A percentile compares a stretch with the other conserved stretches of the same genome.
Conservation (phyloP, 2,329 filamentous ascomycete species). For the Sordariomycetes sp. region DNA sequence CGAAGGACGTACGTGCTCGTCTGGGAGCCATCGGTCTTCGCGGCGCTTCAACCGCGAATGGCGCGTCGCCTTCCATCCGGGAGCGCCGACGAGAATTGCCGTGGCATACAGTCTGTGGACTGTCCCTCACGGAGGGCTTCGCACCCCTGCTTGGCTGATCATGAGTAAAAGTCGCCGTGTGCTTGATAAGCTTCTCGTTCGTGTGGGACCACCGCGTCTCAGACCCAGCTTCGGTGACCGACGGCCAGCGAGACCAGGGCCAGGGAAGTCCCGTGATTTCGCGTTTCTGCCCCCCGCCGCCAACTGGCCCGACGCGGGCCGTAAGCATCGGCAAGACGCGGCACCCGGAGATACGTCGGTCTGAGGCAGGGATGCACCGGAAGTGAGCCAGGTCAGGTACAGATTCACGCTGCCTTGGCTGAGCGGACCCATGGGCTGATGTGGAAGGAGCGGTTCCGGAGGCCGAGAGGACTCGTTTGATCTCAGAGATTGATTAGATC, state of each 20-base stretch:
- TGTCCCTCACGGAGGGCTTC: too few relatives aligned
- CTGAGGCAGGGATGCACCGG: neutral
- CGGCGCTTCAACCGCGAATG: too few relatives aligned
- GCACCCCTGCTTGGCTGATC: too few relatives aligned
- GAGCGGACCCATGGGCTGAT: neutral
- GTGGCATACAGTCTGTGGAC: too few relatives aligned
- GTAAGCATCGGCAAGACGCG: neutral
- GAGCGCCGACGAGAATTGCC: too few relatives aligned
- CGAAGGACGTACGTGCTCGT: too few relatives aligned
- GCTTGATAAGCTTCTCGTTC: too few relatives aligned
- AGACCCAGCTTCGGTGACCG: neutral
- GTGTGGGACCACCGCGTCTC: neutral
- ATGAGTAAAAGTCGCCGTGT: too few relatives aligned
- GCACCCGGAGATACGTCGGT: neutral
- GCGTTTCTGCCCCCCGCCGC: neutral
- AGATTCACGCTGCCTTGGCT: neutral
- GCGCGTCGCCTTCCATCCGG: too few relatives aligned
- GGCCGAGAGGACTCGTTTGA: neutral
- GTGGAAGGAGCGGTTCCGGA: neutral
- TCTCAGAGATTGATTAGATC: slow-evolving; percentile 4
- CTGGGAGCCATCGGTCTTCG: too few relatives aligned
- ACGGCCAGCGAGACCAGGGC: neutral
- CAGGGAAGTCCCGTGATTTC: neutral
- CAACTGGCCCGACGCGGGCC: neutral
- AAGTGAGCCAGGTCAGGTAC: neutral